A percentile compares a stretch with the other conserved stretches of the same genome.
Evolutionary conservation across 2,329 filamentous ascomycete species (phyloP).

Genomic region (Phaeosphaeriaceae sp.): DNA sequence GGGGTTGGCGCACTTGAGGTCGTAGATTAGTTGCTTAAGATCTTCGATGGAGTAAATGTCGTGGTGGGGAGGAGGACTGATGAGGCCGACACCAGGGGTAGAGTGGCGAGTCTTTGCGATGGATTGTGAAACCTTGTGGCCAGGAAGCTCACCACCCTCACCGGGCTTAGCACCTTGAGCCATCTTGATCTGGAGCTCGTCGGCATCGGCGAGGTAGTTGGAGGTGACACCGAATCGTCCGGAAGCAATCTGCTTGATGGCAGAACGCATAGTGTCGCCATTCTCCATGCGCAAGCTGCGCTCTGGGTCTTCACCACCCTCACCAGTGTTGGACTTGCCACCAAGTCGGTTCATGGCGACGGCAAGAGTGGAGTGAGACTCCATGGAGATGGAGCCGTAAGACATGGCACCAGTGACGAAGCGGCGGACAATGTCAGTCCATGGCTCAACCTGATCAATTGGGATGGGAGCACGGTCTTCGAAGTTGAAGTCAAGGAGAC

Average conservation of each 20-base stretch:
- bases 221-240: conserved; percentile 96
- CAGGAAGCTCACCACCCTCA: conserved; percentile 95
- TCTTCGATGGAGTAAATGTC: conserved; percentile 99
- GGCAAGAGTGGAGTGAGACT: conserved; percentile 93
- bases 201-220: conserved; percentile 91
- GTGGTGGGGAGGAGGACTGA: conserved; percentile 94
- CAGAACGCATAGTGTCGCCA: conserved; percentile 94
- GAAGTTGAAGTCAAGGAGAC: conserved; percentile 95
- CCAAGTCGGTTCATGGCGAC: conserved; percentile 97
- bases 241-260: conserved; percentile 97
- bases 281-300: conserved; percentile 86
- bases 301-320: conserved; percentile 95
- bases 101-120: conserved; percentile 96
- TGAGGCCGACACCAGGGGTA: conserved; percentile 93
- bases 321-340: conserved; percentile 96
- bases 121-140: conserved; percentile 93
- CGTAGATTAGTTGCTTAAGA: conserved; percentile 96
- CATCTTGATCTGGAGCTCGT: conserved; percentile 99
- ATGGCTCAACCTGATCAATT: conserved; percentile 96
- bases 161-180: conserved; percentile 97
- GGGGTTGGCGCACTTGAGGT: conserved; percentile 95
- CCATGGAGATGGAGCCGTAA: conserved; percentile 98
- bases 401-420: conserved; percentile 99
- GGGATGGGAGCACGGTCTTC: conserved; percentile 84
- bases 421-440: conserved; percentile 95